phyloP scores from a whole-genome alignment of 1,284 basidiomycete genomes.

The Malassezia arunalokei region DNA sequence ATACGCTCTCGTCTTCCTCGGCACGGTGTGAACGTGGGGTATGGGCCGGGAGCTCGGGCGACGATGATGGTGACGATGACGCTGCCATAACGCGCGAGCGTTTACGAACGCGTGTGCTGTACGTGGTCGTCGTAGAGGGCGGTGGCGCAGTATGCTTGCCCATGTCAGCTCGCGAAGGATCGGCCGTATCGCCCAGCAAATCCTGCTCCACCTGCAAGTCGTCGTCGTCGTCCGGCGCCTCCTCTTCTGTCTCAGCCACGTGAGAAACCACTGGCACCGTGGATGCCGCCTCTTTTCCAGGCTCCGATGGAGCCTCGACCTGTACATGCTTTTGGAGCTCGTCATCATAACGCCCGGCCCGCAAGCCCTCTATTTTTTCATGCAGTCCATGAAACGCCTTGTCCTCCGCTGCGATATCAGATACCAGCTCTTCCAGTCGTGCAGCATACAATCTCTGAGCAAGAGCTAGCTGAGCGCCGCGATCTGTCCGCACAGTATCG shows the following conservation, averaged over 20 bases:
- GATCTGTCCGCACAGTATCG: slow-evolving; percentile 15
- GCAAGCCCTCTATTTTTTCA: slow-evolving; percentile 25
- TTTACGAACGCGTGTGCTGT: not conserved
- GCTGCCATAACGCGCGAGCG: not conserved
- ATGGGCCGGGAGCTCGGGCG: not conserved
- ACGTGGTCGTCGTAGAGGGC: not conserved
- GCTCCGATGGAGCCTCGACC: not conserved
- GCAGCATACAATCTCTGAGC: slow-evolving; percentile 38
- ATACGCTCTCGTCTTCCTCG: slow-evolving; percentile 16
- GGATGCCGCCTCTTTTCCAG: not conserved
- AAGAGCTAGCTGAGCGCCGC: slow-evolving; percentile 27
- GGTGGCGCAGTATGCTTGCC: not conserved
- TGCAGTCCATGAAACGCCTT: slow-evolving; percentile 21
- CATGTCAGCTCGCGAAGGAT: not conserved
- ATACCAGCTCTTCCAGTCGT: slow-evolving; percentile 30
- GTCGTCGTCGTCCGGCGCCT: not conserved
- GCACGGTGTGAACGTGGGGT: not conserved
- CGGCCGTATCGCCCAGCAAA: slow-evolving; percentile 6
- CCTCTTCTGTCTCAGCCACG: not conserved
- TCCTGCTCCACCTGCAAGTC: slow-evolving; percentile 14
- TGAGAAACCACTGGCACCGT: not conserved
- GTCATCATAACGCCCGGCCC: slow-evolving; percentile 19
- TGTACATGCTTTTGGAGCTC: slow-evolving; percentile 1
- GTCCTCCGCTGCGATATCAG: slow-evolving; percentile 30
- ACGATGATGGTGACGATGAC: not conserved